Percentiles rank a stretch among this genome's conserved stretches.
Conservation (phyloP, 2,329 filamentous ascomycete species). For the Botrytis squamosa region DNA sequence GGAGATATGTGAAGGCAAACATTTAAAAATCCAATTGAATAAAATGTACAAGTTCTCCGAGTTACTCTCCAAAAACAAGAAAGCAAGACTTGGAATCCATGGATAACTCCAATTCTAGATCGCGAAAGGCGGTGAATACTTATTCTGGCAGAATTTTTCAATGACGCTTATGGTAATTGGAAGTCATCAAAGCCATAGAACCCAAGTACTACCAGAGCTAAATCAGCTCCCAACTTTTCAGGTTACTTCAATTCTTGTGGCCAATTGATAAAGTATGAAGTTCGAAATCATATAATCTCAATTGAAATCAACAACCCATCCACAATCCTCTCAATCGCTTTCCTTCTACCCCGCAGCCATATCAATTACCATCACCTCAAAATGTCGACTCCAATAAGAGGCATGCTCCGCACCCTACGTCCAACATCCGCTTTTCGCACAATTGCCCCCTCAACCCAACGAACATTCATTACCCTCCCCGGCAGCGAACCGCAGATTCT, state of each 20-base stretch:
- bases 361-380: conserved; percentile 5
- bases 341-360: conserved; percentile 1
- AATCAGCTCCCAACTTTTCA: neutral
- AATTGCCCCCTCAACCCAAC: conserved; percentile 36
- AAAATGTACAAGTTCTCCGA: neutral
- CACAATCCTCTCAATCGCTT: neutral
- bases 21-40: neutral
- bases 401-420: conserved; percentile 30
- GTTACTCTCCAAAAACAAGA: conserved; percentile 7
- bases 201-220: neutral
- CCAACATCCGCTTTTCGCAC: conserved; percentile 27
- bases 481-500: conserved; percentile 57
- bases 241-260: neutral
- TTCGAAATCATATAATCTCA: neutral
- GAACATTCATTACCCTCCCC: conserved; percentile 45
- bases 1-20: neutral
- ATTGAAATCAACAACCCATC: neutral
- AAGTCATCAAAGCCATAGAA: neutral
- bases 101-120: neutral
- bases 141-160: neutral
- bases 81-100: neutral
- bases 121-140: neutral
- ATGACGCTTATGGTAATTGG: neutral
- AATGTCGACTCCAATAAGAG: conserved; percentile 28
- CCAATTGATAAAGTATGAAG: conserved; percentile 1